A percentile compares a stretch with the other conserved stretches of the same genome.
These are phyloP conservation scores for Talaromyces sp. DNA, from an alignment of 2,329 filamentous ascomycete genomes.

Conservation along the genomic window DNA sequence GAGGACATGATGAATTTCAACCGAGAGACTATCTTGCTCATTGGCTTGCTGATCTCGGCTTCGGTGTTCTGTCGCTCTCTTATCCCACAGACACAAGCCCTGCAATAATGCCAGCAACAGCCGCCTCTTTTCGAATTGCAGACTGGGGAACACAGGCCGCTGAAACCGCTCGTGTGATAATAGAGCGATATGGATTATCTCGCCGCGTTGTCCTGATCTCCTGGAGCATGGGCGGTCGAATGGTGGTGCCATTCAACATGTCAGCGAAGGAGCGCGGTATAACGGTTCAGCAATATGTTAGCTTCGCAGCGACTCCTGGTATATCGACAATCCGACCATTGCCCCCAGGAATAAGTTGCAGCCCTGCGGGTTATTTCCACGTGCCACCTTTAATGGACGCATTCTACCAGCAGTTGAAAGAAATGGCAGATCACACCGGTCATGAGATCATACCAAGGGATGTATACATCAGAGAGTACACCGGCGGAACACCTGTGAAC, in stretches of 20 bases:
- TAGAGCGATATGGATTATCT: slow-evolving; percentile 9
- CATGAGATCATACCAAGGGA: slow-evolving; percentile 1
- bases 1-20: slow-evolving; percentile 16
- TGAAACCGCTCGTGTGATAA: slow-evolving; percentile 7
- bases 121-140: slow-evolving; percentile 11
- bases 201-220: slow-evolving; percentile 8
- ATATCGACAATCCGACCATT: slow-evolving; percentile 11
- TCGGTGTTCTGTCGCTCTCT: slow-evolving; percentile 20
- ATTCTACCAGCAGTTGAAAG: slow-evolving; percentile 5
- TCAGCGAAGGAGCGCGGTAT: slow-evolving; percentile 10
- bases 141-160: slow-evolving; percentile 25
- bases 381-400: neutral
- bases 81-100: slow-evolving; percentile 22
- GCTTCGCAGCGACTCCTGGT: slow-evolving; percentile 14
- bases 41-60: slow-evolving; percentile 17
- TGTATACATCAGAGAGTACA: slow-evolving; percentile 11
- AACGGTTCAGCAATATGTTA: slow-evolving; percentile 11
- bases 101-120: slow-evolving; percentile 13
- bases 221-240: slow-evolving; percentile 19
- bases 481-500: no score
- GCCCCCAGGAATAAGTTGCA: neutral
- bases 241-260: slow-evolving; percentile 17
- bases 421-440: neutral
- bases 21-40: slow-evolving; percentile 19
- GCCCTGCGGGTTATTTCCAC: neutral